Base-by-base conservation (phyloP, 805 yeast genomes). In the Candida lessepsii region DNA sequence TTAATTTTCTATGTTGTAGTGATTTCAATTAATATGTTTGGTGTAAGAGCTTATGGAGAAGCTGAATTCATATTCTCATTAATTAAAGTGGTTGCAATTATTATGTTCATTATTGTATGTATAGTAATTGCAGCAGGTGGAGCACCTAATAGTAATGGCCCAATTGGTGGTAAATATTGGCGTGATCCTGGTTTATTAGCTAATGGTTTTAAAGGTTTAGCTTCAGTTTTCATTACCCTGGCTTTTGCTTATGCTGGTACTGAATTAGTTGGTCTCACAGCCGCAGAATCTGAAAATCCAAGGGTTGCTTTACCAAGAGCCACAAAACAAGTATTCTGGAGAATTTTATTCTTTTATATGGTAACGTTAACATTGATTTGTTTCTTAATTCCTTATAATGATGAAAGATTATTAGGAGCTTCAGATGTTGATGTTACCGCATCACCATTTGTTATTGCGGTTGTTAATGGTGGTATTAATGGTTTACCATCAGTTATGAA, bases 271-370 rank as follows among this genome's bases (percentile, higher is more conserved):
- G 76, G 84, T 2, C 57, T 79, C 18, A 81, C 48, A 2, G 48
- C 51, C 1, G 82, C 90, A 7, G 95, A 86, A 60, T 71, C 87
- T 17, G 73, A 62, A 25, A 76, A 83, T 58, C 91, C 93, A 33
- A 68, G 83, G 50, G 70, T 68, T 40, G 63, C 84, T 2, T 71
- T 84, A 40, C 93, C 91, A 26, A 71, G 73, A 37, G 90, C 91
- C 30, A 78, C 83, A 44, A 85, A 84, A 61, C 90, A 86, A 64
- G 87, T 84, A 3, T 83, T 86, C 64, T 85, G 91, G 90, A 74
- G 93, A 63, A 81, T 86, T 42, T 65, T 81, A 11, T 59, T 83
- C 49, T 85, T 86, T 57, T 86, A 86, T 65, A 70, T 86, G 57
- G 46, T 74, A 63, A 56, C 80, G 63, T 41, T 68, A 73, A 49